Evolutionary conservation across 2,329 filamentous ascomycete genomes (phyloP).

Genomic region (Penicillium sp.): DNA sequence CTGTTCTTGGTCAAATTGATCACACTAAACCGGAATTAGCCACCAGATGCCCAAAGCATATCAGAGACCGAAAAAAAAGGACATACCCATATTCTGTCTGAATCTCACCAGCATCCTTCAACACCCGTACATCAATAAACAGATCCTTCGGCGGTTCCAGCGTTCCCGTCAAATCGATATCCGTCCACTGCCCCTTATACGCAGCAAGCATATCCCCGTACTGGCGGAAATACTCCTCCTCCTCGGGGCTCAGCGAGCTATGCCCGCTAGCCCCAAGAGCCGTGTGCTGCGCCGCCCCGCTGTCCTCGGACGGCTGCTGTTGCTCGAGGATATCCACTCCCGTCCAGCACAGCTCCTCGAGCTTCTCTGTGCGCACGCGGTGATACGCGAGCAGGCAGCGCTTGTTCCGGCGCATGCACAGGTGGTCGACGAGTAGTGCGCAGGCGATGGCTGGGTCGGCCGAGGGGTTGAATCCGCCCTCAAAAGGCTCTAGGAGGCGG

Average conservation of each 20-base stretch:
- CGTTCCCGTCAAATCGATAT: constrained; percentile 88
- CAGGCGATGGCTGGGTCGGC: constrained; percentile 76
- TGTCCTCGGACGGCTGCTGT: constrained; percentile 45
- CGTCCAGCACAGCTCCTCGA: constrained; percentile 89
- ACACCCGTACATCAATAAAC: constrained; percentile 90
- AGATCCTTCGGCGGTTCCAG: constrained; percentile 88
- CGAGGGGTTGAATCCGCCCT: constrained; percentile 74
- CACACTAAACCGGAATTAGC: constrained; percentile 47
- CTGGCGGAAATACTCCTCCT: constrained; percentile 88
- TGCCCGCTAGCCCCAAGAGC: constrained; percentile 26
- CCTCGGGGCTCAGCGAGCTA: constrained; percentile 82
- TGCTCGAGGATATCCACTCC: constrained; percentile 72
- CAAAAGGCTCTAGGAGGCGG: constrained; percentile 69
- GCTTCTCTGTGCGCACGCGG: constrained; percentile 75
- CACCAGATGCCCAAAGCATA: not conserved
- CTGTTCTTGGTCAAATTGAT: constrained; percentile 97
- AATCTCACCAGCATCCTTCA: constrained; percentile 96
- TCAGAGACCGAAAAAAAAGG: not conserved
- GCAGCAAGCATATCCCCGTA: constrained; percentile 89
- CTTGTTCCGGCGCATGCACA: constrained; percentile 93
- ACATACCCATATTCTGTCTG: constrained; percentile 96
- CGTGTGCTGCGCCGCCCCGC: constrained; percentile 21
- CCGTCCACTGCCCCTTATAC: constrained; percentile 97
- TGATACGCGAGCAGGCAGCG: constrained; percentile 92
- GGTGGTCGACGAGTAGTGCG: constrained; percentile 80